Evolutionary conservation across 257 asterid genomes (phyloP).

Genomic region (Dorcoceras hygrometricum): DNA sequence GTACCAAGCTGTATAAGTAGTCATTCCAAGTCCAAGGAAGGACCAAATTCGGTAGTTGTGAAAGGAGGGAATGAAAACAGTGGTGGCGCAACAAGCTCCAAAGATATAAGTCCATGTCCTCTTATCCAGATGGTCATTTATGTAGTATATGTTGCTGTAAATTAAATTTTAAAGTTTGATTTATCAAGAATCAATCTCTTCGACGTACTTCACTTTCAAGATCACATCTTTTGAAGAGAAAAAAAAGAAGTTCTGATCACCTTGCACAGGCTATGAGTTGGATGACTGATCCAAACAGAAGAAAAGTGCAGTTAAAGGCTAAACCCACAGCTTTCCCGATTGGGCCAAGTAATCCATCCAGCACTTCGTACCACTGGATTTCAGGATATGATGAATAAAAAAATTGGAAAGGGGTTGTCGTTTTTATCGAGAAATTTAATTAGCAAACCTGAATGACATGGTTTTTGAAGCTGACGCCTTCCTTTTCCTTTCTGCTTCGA

Average conservation of each 20-base stretch:
- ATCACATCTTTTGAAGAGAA: neutral
- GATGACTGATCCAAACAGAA: conserved; percentile 73
- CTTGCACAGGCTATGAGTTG: conserved; percentile 94
- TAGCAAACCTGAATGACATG: conserved; percentile 72
- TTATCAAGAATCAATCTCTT: conserved; percentile 17
- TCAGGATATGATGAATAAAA: neutral
- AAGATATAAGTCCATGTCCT: conserved; percentile 93
- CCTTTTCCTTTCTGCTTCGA: conserved; percentile 77
- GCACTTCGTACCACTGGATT: conserved; percentile 81
- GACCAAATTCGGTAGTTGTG: conserved; percentile 94
- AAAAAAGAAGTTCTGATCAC: conserved; percentile 27
- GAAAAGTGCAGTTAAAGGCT: conserved; percentile 85
- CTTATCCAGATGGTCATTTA: conserved; percentile 74
- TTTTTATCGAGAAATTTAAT: neutral
- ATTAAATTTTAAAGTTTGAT: neutral
- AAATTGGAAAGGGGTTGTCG: conserved; percentile 4
- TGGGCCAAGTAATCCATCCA: conserved; percentile 86
- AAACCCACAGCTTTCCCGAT: conserved; percentile 77
- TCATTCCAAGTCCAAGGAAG: conserved; percentile 80
- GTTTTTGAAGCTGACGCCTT: conserved; percentile 76
- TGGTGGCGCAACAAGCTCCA: conserved; percentile 91
- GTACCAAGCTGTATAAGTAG: conserved; percentile 91
- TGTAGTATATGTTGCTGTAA: conserved; percentile 75
- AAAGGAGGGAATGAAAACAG: conserved; percentile 79
- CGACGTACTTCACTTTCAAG: neutral